phyloP scores from a whole-genome alignment of 2,329 filamentous ascomycete species.

The Phoma sp. region DNA sequence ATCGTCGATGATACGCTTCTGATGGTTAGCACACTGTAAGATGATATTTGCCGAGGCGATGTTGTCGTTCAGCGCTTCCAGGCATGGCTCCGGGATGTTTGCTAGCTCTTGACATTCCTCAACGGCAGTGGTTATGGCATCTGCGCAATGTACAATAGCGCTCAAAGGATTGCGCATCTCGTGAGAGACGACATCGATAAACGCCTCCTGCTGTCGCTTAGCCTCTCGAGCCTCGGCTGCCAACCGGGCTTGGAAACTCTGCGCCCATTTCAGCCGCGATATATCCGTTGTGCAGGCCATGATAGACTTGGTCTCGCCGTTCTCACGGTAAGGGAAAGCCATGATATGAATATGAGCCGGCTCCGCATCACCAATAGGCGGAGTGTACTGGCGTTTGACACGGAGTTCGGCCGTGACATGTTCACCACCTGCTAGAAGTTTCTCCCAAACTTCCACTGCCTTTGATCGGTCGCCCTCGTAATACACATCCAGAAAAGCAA shows the following conservation, averaged over 20 bases:
- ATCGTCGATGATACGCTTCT: conserved; percentile 58
- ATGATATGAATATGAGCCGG: conserved; percentile 42
- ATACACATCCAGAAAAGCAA: conserved; percentile 36
- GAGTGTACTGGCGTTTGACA: conserved; percentile 39
- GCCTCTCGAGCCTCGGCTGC: conserved; percentile 48
- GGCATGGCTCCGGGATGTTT: conserved; percentile 31
- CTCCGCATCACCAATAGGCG: conserved; percentile 39
- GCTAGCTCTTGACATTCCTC: conserved; percentile 35
- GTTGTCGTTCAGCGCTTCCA: conserved; percentile 39
- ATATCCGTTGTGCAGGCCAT: conserved; percentile 51
- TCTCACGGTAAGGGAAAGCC: conserved; percentile 43
- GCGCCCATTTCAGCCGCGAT: conserved; percentile 47
- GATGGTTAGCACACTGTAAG: conserved; percentile 54
- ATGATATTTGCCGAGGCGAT: conserved; percentile 51
- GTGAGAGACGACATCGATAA: conserved; percentile 50
- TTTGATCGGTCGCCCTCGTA: conserved; percentile 36
- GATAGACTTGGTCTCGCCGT: conserved; percentile 39
- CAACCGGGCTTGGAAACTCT: conserved; percentile 46
- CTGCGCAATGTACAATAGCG: conserved; percentile 54
- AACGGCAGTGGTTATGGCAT: conserved; percentile 49
- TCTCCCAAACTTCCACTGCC: conserved; percentile 33
- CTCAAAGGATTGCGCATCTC: conserved; percentile 56
- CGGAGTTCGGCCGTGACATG: conserved; percentile 38
- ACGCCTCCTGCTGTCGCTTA: conserved; percentile 49
- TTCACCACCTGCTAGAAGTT: conserved; percentile 31